These are phyloP conservation scores for Diaporthe ampelina DNA, from an alignment of 2,329 filamentous ascomycete genomes.

Conservation along the genomic window DNA sequence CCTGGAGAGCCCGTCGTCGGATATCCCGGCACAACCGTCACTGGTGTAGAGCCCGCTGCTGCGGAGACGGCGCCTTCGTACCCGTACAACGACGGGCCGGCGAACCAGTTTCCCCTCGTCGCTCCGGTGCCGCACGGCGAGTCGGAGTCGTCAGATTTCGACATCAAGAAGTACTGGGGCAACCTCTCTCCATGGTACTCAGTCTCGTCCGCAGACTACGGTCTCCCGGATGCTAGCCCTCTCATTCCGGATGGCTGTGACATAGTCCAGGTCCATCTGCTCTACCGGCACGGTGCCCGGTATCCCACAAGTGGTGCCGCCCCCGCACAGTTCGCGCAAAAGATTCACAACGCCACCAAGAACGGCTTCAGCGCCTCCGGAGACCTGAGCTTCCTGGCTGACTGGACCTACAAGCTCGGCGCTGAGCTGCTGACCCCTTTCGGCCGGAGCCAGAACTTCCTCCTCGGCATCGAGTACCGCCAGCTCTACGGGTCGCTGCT, in stretches of 20 bases:
- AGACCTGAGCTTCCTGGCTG: conserved; percentile 49
- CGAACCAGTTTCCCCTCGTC: conserved; percentile 50
- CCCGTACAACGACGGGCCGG: conserved; percentile 47
- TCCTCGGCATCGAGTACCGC: conserved; percentile 56
- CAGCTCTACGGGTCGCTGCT: conserved; percentile 58
- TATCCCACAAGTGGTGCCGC: conserved; percentile 50
- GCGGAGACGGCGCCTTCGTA: conserved; percentile 48
- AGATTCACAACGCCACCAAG: conserved; percentile 52
- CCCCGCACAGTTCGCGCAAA: conserved; percentile 49
- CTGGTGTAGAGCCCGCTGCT: conserved; percentile 49
- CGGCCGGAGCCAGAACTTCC: conserved; percentile 57
- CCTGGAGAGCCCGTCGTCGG: conserved; percentile 49
- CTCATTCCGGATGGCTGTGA: conserved; percentile 49
- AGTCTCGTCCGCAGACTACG: conserved; percentile 50
- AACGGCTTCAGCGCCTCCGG: conserved; percentile 50
- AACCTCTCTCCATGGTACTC: conserved; percentile 53
- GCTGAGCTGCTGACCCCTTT: conserved; percentile 54
- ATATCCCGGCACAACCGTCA: conserved; percentile 47
- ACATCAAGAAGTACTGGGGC: conserved; percentile 51
- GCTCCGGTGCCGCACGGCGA: conserved; percentile 47
- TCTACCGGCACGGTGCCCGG: conserved; percentile 52
- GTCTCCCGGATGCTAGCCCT: conserved; percentile 49
- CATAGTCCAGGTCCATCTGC: conserved; percentile 50
- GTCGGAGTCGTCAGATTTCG: conserved; percentile 44
- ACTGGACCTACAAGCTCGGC: conserved; percentile 53